Evolutionary conservation across 129 eudicot genomes (phyloP).

Genomic region (Kitagawia praeruptora): DNA sequence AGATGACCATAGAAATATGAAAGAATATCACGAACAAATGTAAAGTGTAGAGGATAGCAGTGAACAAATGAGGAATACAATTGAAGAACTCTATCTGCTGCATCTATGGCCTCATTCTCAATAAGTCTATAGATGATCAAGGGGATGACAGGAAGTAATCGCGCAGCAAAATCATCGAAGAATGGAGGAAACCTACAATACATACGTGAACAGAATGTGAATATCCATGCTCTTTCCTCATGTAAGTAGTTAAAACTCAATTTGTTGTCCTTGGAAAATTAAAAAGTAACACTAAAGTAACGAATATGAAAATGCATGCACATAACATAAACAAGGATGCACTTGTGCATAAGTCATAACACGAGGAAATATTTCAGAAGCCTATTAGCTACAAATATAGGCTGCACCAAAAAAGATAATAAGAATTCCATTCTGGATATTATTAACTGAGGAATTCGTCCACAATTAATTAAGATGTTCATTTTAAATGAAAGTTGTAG

Average conservation of each 20-base stretch:
- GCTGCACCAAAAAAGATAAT: neutral
- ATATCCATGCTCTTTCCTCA: neutral
- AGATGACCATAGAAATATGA: conserved; percentile 95
- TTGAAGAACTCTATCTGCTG: conserved; percentile 86
- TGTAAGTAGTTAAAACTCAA: neutral
- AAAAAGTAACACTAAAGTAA: neutral
- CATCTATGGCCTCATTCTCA: conserved; percentile 84
- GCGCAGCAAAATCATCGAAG: conserved; percentile 91
- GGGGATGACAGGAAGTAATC: conserved; percentile 90
- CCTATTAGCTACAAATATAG: neutral
- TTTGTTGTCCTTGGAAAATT: neutral
- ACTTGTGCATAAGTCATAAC: neutral
- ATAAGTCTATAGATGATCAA: conserved; percentile 75
- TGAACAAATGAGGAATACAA: conserved; percentile 62
- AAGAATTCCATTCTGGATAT: neutral
- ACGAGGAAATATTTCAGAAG: neutral
- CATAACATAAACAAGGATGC: neutral
- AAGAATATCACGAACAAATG: conserved; percentile 93
- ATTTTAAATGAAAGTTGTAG: neutral
- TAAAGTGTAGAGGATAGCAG: conserved; percentile 73
- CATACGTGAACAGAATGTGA: neutral
- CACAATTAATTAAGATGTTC: neutral
- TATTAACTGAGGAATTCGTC: too few species aligned
- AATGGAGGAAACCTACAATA: conserved; percentile 69
- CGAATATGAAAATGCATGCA: too few species aligned